Evolutionary conservation across 2,329 filamentous ascomycete species (phyloP), one percentile per base, ranked within the genome.

Genomic region (Alternaria incomplexa): DNA sequence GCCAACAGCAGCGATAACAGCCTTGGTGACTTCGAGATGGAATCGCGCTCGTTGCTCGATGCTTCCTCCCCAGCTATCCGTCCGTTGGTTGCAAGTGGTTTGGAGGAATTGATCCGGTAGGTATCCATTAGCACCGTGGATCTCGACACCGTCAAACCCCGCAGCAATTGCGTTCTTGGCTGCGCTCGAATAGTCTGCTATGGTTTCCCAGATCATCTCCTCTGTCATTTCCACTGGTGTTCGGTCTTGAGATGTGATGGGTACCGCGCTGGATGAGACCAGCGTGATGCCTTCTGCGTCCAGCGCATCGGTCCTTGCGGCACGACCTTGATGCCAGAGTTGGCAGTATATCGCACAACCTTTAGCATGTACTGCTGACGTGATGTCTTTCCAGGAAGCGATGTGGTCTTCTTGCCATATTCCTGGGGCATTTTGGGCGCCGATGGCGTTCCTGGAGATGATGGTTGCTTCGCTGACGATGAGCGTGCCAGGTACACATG

Each of bases 21-120:
- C 85, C 36, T 84, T 80, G 1, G 84, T 78, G 11, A 87, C 82
- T 65, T 88, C 86, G 8, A 88, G 55, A 0, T 77, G 80, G 63
- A 89, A 84, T 17, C 85, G 75, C 53, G 82, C 69, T 62, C 87
- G 80, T 66, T 86, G 84, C 78, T 83, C 82, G 8, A 85, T 73
- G 52, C 76, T 81, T 1, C 83, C 83, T 6, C 84, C 84, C 72
- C 82, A 85, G 1, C 62, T 65, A 63, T 86, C 84, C 0, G 73
- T 85, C 3, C 87, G 81, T 44, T 81, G 79, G 76, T 90, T 89
- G 65, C 80, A 79, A 7, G 78, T 82, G 61, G 85, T 84, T 65
- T 87, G 89, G 13, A 91, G 80, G 76, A 93, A 93, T 68, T 90
- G 85, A 60, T 86, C 85, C 9, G 91, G 76, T 2, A 93, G 82